Evolutionary conservation across 108 stramenopile species (phyloP), one percentile per base, ranked within the genome.

Genomic region (Pseudonitzschia pungens): DNA sequence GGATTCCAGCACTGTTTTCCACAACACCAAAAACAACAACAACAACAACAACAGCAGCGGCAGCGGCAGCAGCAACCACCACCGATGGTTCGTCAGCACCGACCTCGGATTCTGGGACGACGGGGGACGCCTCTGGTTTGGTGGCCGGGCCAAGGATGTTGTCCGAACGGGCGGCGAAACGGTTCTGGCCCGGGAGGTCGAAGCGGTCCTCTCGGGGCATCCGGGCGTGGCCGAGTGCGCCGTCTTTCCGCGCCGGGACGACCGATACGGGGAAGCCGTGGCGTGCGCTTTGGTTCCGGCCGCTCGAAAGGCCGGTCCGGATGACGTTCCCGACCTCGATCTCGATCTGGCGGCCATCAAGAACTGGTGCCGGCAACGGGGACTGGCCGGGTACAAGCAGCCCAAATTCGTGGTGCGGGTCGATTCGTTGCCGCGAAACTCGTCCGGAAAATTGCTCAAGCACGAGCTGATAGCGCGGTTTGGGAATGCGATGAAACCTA

Each of bases 141-240:
- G 80, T 66, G 96, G 96, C 2, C 78, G 96, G 33, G 80, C 56
- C 20, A 84, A 78, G 58, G 95, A 97, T 73, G 81, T 88, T 1
- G 92, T 97, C 72, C 88, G 94, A 12, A 93, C 91, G 28, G 96
- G 97, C 22, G 97, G 92, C 11, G 97, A 97, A 76, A 95, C 93
- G 10, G 87, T 97, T 0, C 29, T 92, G 44, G 87, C 94, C n/a
- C 64, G 77, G 10, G 97, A 97, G 73, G 97, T 97, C 4, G 97
- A 97, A 76, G 65, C 68, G 6, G 83, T 91, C 16, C 58, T 97
- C 18, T 24, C 73, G 40, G 68, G 73, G 41, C 82, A 90, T 72
- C 69, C 77, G 2, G 20, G 22, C 8, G 71, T 93, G 41, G 65
- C 54, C 22, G 88, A 90, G 58, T 87, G 85, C 73, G 90, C 92